Evolutionary conservation across 2,329 filamentous ascomycete genomes (phyloP).

Genomic region (Grosmannia clavigera): DNA sequence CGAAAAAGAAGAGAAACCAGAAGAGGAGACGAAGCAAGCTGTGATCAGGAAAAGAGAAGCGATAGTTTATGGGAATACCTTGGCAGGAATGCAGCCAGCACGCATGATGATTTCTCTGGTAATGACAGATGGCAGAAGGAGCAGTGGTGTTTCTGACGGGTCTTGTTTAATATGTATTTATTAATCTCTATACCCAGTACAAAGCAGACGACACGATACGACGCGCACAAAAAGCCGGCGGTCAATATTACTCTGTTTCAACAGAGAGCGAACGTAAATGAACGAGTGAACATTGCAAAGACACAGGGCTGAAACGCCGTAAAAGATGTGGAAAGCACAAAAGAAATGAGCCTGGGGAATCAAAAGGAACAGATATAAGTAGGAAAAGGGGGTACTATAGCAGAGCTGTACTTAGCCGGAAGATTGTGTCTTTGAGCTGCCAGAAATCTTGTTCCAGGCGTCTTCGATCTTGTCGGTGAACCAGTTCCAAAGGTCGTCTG

Average conservation of each 20-base stretch:
- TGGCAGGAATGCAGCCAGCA: background rate
- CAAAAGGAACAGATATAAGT: background rate
- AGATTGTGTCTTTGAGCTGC: background rate
- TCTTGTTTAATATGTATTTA: background rate
- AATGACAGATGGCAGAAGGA: background rate
- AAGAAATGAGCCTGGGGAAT: background rate
- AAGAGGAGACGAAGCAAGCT: background rate
- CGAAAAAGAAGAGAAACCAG: background rate
- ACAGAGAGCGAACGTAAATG: background rate
- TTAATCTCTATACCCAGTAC: background rate
- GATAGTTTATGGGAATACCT: background rate
- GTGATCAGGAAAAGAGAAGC: background rate
- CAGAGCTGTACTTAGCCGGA: background rate
- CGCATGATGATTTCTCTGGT: background rate
- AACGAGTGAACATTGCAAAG: background rate
- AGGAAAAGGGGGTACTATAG: background rate
- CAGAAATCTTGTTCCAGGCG: slow-evolving; percentile 31
- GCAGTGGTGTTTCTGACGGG: background rate
- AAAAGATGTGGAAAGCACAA: background rate
- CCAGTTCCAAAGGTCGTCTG: slow-evolving; percentile 36
- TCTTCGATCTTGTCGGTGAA: slow-evolving; percentile 33
- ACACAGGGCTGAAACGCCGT: background rate
- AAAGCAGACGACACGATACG: background rate
- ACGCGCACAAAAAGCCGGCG: background rate
- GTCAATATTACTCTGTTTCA: background rate